Evolutionary conservation across 352 stramenopile species (phyloP).

Genomic region (Thraustochytrium sp.): DNA sequence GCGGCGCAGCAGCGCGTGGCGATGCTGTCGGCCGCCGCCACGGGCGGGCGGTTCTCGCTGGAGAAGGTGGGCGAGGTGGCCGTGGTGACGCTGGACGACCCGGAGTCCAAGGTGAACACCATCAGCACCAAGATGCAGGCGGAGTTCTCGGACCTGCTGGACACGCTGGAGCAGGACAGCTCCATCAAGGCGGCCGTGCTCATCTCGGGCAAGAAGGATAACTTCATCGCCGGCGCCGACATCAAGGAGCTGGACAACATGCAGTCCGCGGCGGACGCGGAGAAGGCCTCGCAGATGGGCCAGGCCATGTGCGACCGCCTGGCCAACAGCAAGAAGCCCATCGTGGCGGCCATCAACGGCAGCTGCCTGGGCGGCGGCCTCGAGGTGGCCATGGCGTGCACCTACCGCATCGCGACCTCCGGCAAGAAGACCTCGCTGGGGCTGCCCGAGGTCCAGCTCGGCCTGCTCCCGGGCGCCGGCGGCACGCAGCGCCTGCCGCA

Average conservation of each 20-base stretch:
- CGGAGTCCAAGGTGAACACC: constrained; percentile 51
- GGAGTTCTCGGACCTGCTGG: constrained; percentile 54
- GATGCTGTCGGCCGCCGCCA: neutral
- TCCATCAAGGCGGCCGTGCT: constrained; percentile 94
- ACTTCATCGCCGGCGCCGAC: constrained; percentile 96
- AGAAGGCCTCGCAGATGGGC: constrained; percentile 77
- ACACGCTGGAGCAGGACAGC: constrained; percentile 72
- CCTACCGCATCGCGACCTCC: constrained; percentile 92
- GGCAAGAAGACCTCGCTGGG: constrained; percentile 90
- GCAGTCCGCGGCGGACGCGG: constrained; percentile 82
- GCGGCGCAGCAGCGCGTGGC: neutral
- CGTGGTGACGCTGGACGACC: constrained; percentile 40
- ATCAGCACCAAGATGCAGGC: constrained; percentile 50
- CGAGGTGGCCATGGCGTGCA: constrained; percentile 92
- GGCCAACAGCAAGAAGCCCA: constrained; percentile 72
- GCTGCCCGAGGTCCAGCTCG: constrained; percentile 93
- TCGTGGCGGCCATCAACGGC: constrained; percentile 93
- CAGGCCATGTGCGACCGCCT: constrained; percentile 74
- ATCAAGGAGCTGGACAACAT: constrained; percentile 87
- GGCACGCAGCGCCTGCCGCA: constrained; percentile 91
- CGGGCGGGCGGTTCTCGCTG: neutral
- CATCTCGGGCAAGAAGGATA: constrained; percentile 90
- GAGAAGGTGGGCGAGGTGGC: constrained; percentile 40
- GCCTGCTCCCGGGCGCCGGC: constrained; percentile 92
- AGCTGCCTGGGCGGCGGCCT: constrained; percentile 90